Conservation (phyloP, 352 stramenopile species). For the Aphanomyces invadans region DNA sequence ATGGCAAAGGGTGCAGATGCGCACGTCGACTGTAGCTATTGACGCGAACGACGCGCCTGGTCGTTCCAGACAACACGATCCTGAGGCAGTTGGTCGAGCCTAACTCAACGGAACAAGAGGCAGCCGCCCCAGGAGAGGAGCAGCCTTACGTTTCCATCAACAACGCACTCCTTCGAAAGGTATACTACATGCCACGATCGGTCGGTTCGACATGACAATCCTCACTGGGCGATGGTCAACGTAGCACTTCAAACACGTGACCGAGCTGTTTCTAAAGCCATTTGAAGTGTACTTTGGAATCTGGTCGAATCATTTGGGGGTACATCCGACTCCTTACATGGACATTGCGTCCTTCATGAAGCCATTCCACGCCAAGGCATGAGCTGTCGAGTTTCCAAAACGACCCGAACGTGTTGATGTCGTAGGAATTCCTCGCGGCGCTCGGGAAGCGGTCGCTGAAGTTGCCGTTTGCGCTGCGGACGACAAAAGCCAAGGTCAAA, state of each 20-base stretch:
- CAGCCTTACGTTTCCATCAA: constrained; percentile 71
- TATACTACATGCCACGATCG: constrained; percentile 23
- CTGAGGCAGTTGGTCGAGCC: constrained; percentile 60
- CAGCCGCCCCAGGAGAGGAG: constrained; percentile 36
- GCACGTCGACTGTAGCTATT: too few relatives aligned
- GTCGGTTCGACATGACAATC: not conserved
- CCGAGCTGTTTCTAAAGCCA: constrained; percentile 74
- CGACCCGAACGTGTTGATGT: not conserved
- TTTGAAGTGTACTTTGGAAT: constrained; percentile 85
- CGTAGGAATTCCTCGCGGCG: constrained; percentile 18
- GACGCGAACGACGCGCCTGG: constrained; percentile 46
- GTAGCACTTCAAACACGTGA: constrained; percentile 83
- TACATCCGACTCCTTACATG: constrained; percentile 44
- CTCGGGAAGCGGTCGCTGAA: not conserved
- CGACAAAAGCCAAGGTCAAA: constrained; percentile 60
- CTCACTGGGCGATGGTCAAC: not conserved
- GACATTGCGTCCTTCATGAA: constrained; percentile 63
- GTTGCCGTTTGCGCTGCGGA: constrained; percentile 32
- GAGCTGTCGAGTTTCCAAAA: not conserved
- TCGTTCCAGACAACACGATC: constrained; percentile 48
- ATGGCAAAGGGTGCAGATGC: too few relatives aligned
- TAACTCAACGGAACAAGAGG: constrained; percentile 38
- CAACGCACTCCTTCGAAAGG: constrained; percentile 72
- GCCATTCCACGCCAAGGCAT: constrained; percentile 49
- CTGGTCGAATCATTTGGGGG: constrained; percentile 41